Base-by-base conservation (phyloP, 2,329 filamentous ascomycete genomes). In the Colletotrichum sp. region DNA sequence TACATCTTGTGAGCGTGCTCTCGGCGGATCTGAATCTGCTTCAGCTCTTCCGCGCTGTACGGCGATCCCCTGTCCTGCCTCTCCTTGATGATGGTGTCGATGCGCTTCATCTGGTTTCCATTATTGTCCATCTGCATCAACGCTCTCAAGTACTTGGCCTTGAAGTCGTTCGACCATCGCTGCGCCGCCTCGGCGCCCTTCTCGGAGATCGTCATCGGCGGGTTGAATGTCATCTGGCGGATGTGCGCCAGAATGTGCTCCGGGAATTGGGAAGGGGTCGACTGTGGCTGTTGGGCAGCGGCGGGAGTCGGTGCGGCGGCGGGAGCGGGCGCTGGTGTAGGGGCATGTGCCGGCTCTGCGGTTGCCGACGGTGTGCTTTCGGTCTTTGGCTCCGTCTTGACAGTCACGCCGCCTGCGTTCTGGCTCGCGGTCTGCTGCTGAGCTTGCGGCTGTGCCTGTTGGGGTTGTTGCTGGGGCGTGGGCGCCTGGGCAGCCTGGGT, bases 101-200 rank as follows among this genome's bases (percentile, higher is more conserved):
- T 82, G 66, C 82, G 81, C 4, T 81, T 81, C 6, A 90, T 80
- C 63, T 85, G 84, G n/a, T 78, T 80, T 13, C 87, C 86, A 5
- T 85, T 83, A 12, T 78, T 83, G 49, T 91, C 90, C 85, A 92
- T 90, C 3, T 86, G 85, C 77, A 87, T 82, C 8, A 92, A 80
- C 0, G 88, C 89, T 52, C 87, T 83, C 0, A 84, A 83, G 74
- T 91, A 90, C 70, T 85, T 86, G 0, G 85, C 82, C 78, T 87
- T 90, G 36, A 87, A 83, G 2, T 90, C 87, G 9, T 87, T 83
- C 3, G 88, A 80, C 88, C 88, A 91, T 77, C 89, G 89, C 1
- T 81, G 77, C 3, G 85, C 84, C 6, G 86, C 84, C n/a, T 89
- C 86, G 0, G 85, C 83, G 5, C 85, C 83, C 75, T 87, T 88